Base-by-base conservation (phyloP, 768 basidiomycete species). In the Leccinum olivaceopallidum region DNA sequence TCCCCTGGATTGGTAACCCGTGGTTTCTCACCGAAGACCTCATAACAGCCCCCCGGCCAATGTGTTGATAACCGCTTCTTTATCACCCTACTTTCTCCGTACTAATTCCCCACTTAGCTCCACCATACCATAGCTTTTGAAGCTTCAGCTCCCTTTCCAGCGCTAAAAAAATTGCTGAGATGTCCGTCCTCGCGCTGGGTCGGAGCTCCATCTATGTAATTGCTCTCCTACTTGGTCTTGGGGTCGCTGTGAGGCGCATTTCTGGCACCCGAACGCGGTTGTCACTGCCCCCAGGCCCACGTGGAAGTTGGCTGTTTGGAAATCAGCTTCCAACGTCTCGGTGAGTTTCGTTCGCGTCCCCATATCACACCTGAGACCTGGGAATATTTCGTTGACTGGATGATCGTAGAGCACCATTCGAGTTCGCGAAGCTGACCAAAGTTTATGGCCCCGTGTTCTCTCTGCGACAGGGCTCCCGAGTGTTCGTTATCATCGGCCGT, bases 391-490 rank as follows among this genome's bases (percentile, higher is more conserved):
- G 44, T 55, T 64, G n/a, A 61, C 49, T 18, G 22, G 4, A 13
- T 1, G 18, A 24, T 55, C 12, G 6, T 30, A 69, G 70, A 9
- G 34, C 59, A 14, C 60, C 66, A 10, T 67, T 70, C 24, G 62
- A 32, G 28, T 85, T 84, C 53, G 81, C 86, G 36, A 77, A 82
- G 65, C 82, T 84, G 80, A 83, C 81, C 3, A 76, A 85, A 65
- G 65, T 79, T 60, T 87, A 87, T 64, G 86, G 87, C 0, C 85
- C 86, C 0, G 77, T 88, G 0, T 85, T 86, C 62, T 79, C 82
- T 0, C 68, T 87, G 1, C 76, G 79, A 6, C 81, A 83, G 63
- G 85, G 86, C 1, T 5, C 42, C 12, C 48, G 49, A 2, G 10
- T 59, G 4, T 67, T 63, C 12, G 57, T 72, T 1, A 22, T 72